Evolutionary conservation across 108 stramenopile genomes (phyloP).

Genomic region (Discostella pseudostelligera): DNA sequence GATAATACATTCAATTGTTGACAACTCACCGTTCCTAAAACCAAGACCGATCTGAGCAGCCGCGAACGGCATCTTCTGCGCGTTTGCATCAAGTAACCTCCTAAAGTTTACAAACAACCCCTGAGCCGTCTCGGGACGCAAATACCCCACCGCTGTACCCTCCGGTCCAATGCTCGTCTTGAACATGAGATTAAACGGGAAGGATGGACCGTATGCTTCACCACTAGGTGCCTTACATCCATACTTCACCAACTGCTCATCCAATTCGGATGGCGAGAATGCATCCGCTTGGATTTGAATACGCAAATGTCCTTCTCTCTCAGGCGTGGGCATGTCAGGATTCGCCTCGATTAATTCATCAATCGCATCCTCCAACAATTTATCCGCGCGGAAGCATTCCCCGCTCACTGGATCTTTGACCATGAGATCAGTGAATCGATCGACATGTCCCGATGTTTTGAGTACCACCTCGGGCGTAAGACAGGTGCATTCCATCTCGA

Average conservation of each 20-base stretch:
- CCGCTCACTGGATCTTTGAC: conserved; percentile 88
- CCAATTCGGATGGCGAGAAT: conserved; percentile 93
- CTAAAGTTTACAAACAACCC: conserved; percentile 99
- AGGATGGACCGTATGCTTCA: conserved; percentile 87
- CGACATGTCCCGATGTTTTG: conserved; percentile 98
- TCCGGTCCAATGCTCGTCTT: conserved; percentile 99
- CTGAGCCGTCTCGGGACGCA: conserved; percentile 99
- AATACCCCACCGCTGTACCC: conserved; percentile 94
- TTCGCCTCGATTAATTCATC: conserved; percentile 88
- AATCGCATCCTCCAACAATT: conserved; percentile 98
- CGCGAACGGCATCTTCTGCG: conserved; percentile 97
- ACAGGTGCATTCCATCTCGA: conserved; percentile 99
- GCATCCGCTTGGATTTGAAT: conserved; percentile 98
- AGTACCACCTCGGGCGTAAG: conserved; percentile 95
- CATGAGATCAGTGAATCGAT: conserved; percentile 99
- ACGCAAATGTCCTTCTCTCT: conserved; percentile 85
- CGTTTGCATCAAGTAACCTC: conserved; percentile 95
- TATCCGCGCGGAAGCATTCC: conserved; percentile 96
- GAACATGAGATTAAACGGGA: conserved; percentile 99
- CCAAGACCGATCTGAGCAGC: conserved; percentile 98
- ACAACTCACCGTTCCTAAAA: conserved; percentile 91
- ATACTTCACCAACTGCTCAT: conserved; percentile 84
- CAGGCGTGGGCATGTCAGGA: conserved; percentile 80
- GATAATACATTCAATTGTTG: background rate
- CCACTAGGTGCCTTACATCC: conserved; percentile 87